Evolutionary conservation across 345 rosid genomes (phyloP), one percentile per base, ranked within the genome.

Genomic region (Streptanthus diversifolius): DNA sequence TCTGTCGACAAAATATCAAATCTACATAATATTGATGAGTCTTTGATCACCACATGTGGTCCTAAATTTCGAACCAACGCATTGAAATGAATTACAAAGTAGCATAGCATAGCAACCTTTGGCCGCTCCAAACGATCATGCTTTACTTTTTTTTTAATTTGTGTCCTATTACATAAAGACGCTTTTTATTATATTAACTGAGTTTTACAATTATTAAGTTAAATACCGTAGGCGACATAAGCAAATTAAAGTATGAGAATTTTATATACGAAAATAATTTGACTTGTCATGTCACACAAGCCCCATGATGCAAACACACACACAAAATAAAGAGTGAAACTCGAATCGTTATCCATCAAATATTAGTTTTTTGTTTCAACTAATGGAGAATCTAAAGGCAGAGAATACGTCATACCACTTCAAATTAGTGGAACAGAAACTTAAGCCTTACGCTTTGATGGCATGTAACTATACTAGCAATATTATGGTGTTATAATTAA

Each of bases 341-440:
- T 75, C 49, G 82, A 83, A 83, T 85, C 90, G 83, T 82, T 82
- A 82, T 83, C 89, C 86, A 90, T 86, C 72, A 65, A 65, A 73
- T 78, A 63, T 65, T 80, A 77, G 60, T 72, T 83, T 62, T 76
- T 74, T 43, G 58, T 60, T 77, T 76, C 72, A 71, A 74, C 75
- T 78, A 83, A 84, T 80, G 83, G 82, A 78, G 84, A 80, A 83
- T 80, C 88, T 80, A 83, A 78, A 74, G 79, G 67, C 51, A 51
- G 51, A 54, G 64, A 67, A 66, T 72, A 77, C 86, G 86, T 84
- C 90, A 88, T 69, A 79, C 71, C 80, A 33, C 76, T 72, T 77
- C 66, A 84, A 85, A 80, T 75, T 75, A 78, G 81, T 75, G 88
- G 82, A 75, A 77, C 66, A 25, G 77, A 84, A 83, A 81, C 85